Base-by-base conservation (phyloP, 1,139 yeast genomes). In the Suhomyces panamericanus region DNA sequence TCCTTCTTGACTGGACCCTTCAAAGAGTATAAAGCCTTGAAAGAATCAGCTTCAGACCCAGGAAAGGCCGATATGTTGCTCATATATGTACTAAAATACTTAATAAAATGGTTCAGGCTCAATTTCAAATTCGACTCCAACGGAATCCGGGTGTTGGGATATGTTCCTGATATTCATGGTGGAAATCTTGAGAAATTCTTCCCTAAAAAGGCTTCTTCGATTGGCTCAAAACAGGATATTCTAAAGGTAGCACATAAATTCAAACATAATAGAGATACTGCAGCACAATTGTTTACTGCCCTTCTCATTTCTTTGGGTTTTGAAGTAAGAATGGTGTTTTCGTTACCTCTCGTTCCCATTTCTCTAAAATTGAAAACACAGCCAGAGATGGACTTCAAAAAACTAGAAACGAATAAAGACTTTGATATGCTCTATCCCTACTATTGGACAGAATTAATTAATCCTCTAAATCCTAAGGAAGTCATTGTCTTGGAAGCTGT, bases 371-470 rank as follows among this genome's bases (percentile, higher is more conserved):
- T 44, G 3, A 51, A 48, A 11, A 22, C 43, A 1, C 73, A 68
- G 42, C 73, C 74, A 2, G 55, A 53, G 24, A 39, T 60, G 10
- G 64, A 66, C 38, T 43, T 44, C 7, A 48, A 47, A 2, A 64
- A 62, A 32, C 44, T 67, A 1, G 45, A 48, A 7, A 44, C 56
- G 6, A 70, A 66, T 38, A 63, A 60, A 35, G 76, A 70, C 42
- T 59, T 63, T 46, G 76, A 70, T 48, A 49, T 70, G 12, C 49
- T 70, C 6, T 69, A 64, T 44, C 76, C 76, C 0, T 69, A 69
- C 47, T 69, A 58, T 47, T 70, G 76, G 76, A 68, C 73, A 9
- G 76, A 70, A 49, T 42, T 70, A 3, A 52, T 70, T 2, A 69
- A 69, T 44, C 75, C 76, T 0, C 28, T 65, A 4, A 51, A 69